phyloP scores from a whole-genome alignment of 2,329 filamentous ascomycete genomes.

The Lachnellula subtilissima region DNA sequence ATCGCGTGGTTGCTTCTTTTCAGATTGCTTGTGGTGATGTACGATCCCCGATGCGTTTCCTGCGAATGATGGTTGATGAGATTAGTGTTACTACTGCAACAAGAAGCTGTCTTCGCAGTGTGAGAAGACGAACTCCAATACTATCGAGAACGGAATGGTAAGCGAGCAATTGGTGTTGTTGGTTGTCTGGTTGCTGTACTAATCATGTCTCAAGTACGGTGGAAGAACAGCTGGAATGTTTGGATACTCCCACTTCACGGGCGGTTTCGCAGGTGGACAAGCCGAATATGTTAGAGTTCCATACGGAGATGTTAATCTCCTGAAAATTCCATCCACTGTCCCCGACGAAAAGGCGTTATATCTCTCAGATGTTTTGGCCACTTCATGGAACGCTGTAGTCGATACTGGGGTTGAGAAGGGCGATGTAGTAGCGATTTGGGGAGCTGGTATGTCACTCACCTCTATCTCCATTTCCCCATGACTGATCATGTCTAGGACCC shows the following conservation, averaged over 20 bases:
- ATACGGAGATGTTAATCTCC: conserved; percentile 72
- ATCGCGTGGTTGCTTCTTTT: conserved; percentile 78
- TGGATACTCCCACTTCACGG: conserved; percentile 73
- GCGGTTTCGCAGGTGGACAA: conserved; percentile 83
- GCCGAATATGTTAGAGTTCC: conserved; percentile 84
- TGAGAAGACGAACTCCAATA: conserved; percentile 73
- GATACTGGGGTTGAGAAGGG: conserved; percentile 76
- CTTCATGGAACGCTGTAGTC: conserved; percentile 76
- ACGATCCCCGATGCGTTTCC: conserved; percentile 28
- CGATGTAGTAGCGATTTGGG: conserved; percentile 77
- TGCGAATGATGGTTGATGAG: neutral
- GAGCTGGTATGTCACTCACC: conserved; percentile 47
- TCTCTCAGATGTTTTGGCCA: conserved; percentile 74
- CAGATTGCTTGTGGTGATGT: conserved; percentile 67
- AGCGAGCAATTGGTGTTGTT: neutral
- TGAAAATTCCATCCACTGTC: conserved; percentile 72
- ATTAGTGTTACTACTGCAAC: conserved; percentile 68
- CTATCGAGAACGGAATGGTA: conserved; percentile 60
- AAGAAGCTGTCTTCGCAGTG: conserved; percentile 76
- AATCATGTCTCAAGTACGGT: conserved; percentile 52
- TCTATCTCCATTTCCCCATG: neutral
- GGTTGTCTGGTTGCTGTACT: neutral
- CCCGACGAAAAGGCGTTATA: conserved; percentile 78
- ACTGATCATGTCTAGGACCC: conserved; percentile 42
- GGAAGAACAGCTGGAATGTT: conserved; percentile 70